Percentiles rank a stretch among this genome's conserved stretches.
These are phyloP conservation scores for Hibiscus mutabilis DNA, from an alignment of 345 rosid species.

Conservation along the genomic window DNA sequence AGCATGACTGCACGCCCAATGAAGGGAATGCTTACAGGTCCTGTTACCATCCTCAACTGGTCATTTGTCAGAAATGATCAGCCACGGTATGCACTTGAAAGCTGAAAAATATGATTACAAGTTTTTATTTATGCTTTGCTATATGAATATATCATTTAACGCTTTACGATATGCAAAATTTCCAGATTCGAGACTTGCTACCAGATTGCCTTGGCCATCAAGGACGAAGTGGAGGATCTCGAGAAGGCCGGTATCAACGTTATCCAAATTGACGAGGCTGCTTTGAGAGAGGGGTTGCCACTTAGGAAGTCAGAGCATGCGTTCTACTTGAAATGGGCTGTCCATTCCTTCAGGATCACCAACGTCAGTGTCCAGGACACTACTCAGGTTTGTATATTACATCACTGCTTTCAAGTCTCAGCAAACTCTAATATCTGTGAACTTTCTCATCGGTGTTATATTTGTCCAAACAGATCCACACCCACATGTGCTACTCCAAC, in stretches of 20 bases:
- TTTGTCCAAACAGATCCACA: constrained; percentile 56
- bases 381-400: constrained; percentile 54
- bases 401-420: neutral
- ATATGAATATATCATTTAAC: neutral
- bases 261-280: constrained; percentile 97
- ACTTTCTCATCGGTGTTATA: neutral
- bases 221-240: constrained; percentile 95
- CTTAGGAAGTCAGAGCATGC: constrained; percentile 96
- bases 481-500: constrained; percentile 99
- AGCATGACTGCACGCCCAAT: constrained; percentile 96
- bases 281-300: constrained; percentile 94
- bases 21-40: constrained; percentile 99
- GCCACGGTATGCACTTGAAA: constrained; percentile 54
- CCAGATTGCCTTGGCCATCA: constrained; percentile 95
- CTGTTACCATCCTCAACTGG: constrained; percentile 98
- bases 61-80: constrained; percentile 97
- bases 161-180: constrained; percentile 1
- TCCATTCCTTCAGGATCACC: constrained; percentile 98
- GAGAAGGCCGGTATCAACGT: constrained; percentile 85
- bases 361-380: constrained; percentile 82
- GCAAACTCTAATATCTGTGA: neutral
- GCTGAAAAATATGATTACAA: neutral
- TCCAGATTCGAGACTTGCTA: constrained; percentile 84
- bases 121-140: neutral
- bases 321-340: constrained; percentile 98